Conservation (phyloP, 495 filamentous ascomycete species). For the Evernia prunastri region DNA sequence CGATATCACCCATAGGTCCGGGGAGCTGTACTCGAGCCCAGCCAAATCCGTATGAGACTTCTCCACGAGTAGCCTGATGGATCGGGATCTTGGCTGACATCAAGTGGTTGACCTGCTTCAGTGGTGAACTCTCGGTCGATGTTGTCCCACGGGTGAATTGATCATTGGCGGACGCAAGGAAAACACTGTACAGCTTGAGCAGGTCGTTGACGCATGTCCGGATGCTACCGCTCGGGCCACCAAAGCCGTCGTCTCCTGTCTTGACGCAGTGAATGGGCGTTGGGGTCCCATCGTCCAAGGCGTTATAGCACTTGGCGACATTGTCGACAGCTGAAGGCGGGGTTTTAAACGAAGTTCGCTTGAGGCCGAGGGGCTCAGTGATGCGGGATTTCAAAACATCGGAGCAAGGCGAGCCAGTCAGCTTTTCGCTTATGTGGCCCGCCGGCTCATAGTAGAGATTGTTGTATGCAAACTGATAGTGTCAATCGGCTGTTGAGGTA, state of each 20-base stretch:
- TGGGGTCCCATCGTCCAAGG: conserved; percentile 12
- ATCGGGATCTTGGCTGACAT: conserved; percentile 20
- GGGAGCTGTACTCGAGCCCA: conserved; percentile 24
- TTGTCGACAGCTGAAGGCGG: conserved; percentile 16
- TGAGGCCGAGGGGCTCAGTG: conserved; percentile 19
- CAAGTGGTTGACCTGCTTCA: conserved; percentile 15
- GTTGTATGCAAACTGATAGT: conserved; percentile 26
- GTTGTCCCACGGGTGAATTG: conserved; percentile 7
- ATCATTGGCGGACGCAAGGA: conserved; percentile 14
- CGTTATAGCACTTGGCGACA: conserved; percentile 23
- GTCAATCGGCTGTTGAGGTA: conserved; percentile 12
- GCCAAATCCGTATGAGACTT: conserved; percentile 20
- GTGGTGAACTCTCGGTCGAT: conserved; percentile 3
- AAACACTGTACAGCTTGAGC: conserved; percentile 13
- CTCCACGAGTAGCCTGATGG: background rate
- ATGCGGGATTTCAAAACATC: conserved; percentile 18
- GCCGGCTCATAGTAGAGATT: conserved; percentile 27
- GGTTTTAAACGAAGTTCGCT: conserved; percentile 23
- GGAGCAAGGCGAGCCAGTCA: conserved; percentile 16
- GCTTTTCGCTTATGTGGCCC: conserved; percentile 25
- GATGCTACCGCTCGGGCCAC: conserved; percentile 18
- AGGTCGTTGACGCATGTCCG: conserved; percentile 20
- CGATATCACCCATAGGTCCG: conserved; percentile 15
- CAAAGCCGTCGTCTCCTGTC: conserved; percentile 7
- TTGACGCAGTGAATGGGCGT: conserved; percentile 8